These are phyloP conservation scores for Hanseniaspora uvarum DNA, from an alignment of 1,139 yeast genomes.

Conservation along the genomic window DNA sequence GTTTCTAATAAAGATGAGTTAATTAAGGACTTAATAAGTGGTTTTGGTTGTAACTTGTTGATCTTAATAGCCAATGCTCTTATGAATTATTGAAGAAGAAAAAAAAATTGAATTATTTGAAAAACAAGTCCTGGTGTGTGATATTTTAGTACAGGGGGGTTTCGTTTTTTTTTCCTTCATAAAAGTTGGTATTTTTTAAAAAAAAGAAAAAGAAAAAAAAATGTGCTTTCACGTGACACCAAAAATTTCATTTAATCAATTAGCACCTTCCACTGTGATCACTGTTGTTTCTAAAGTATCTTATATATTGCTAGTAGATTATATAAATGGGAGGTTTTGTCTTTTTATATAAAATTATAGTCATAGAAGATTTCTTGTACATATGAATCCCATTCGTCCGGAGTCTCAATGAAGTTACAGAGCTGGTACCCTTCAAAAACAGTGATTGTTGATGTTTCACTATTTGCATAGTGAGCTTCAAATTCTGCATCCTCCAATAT, in stretches of 20 bases:
- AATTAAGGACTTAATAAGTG: background rate
- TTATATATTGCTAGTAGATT: background rate
- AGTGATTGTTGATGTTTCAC: background rate
- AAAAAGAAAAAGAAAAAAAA: background rate
- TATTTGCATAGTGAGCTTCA: background rate
- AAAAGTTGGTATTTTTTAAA: background rate
- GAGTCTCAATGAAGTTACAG: background rate
- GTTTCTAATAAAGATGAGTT: background rate
- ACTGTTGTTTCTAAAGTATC: no score
- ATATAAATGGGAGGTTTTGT: no score
- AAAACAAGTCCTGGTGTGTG: background rate
- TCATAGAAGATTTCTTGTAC: background rate
- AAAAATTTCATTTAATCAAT: background rate
- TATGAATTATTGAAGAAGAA: no score
- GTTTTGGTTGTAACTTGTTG: background rate
- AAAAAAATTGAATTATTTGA: no score
- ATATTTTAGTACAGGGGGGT: background rate
- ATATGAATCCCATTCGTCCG: background rate
- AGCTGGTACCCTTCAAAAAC: background rate
- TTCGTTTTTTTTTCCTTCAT: background rate
- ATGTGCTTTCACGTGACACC: background rate
- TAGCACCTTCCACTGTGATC: background rate
- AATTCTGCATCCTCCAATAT: background rate
- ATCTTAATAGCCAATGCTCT: no score
- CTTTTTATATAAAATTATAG: background rate